Evolutionary conservation across 768 basidiomycete genomes (phyloP).

Genomic region (Boletus fagicola): DNA sequence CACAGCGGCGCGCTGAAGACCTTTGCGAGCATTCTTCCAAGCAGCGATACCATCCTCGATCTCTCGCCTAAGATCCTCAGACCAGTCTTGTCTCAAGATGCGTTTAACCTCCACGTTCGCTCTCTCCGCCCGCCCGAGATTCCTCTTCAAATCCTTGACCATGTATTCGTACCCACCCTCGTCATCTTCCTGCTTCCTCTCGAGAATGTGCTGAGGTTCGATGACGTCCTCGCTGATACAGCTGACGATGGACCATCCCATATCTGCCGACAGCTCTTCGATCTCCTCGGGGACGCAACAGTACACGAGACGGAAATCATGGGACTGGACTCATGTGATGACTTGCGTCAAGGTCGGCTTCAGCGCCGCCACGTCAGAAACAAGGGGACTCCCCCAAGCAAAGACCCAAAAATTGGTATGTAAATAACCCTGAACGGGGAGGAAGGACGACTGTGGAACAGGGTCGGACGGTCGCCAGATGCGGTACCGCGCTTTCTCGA

Average conservation of each 20-base stretch:
- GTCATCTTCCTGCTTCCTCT: constrained; percentile 36
- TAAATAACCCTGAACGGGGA: constrained; percentile 61
- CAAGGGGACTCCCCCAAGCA: constrained; percentile 64
- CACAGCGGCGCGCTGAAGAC: constrained; percentile 55
- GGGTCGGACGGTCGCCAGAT: constrained; percentile 42
- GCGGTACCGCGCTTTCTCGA: constrained; percentile 55
- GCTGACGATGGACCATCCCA: constrained; percentile 57
- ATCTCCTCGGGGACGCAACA: constrained; percentile 53
- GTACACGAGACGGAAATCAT: constrained; percentile 56
- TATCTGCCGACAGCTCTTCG: constrained; percentile 50
- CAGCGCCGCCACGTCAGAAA: constrained; percentile 40
- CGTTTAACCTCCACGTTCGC: constrained; percentile 47
- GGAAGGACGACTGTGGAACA: constrained; percentile 37
- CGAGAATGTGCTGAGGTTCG: constrained; percentile 46
- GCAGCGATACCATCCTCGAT: constrained; percentile 53
- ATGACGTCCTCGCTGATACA: constrained; percentile 65
- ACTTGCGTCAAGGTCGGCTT: constrained; percentile 39
- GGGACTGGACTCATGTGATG: constrained; percentile 41
- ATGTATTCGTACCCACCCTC: constrained; percentile 38
- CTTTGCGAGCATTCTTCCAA: constrained; percentile 54
- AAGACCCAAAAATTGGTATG: constrained; percentile 51
- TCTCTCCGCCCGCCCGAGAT: constrained; percentile 56
- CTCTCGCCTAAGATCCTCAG: constrained; percentile 41
- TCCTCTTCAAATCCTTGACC: constrained; percentile 61
- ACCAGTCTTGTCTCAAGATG: constrained; percentile 40